Percentiles rank a stretch among this genome's conserved stretches.
Evolutionary conservation across 2,329 filamentous ascomycete species (phyloP).

Genomic region (Sclerotiophoma versabilis): DNA sequence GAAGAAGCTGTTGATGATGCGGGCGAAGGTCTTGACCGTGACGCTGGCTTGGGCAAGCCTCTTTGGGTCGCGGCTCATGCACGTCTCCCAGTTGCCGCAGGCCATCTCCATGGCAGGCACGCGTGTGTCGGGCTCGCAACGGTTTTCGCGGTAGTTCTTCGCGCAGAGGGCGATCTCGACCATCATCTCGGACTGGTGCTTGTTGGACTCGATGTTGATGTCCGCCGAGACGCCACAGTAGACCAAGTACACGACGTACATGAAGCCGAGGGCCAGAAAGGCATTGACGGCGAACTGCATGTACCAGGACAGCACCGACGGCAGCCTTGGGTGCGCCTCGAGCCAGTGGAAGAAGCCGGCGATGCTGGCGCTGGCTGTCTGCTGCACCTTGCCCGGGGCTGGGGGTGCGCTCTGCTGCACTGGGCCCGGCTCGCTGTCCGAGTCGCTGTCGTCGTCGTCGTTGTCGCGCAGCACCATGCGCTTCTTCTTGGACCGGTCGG

Average conservation of each 20-base stretch:
- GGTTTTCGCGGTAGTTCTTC: slow-evolving; percentile 76
- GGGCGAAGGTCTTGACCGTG: slow-evolving; percentile 85
- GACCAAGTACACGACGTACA: slow-evolving; percentile 74
- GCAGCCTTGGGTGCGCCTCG: slow-evolving; percentile 69
- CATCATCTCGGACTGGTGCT: slow-evolving; percentile 72
- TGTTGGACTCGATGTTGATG: slow-evolving; percentile 73
- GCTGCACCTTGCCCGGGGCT: slow-evolving; percentile 20
- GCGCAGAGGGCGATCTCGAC: slow-evolving; percentile 77
- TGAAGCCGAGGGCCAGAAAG: slow-evolving; percentile 62
- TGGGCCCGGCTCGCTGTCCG: slow-evolving; percentile 28
- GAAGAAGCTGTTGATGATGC: slow-evolving; percentile 93
- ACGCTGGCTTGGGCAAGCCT: slow-evolving; percentile 80
- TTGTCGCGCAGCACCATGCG: slow-evolving; percentile 22
- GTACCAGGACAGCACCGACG: slow-evolving; percentile 71
- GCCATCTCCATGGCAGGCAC: slow-evolving; percentile 75
- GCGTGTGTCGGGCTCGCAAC: slow-evolving; percentile 70
- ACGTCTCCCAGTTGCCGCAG: slow-evolving; percentile 83
- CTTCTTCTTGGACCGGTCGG: slow-evolving; percentile 35
- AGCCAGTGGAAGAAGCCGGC: slow-evolving; percentile 67
- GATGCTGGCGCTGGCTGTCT: slow-evolving; percentile 41
- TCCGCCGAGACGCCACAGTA: slow-evolving; percentile 76
- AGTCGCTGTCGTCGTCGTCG: slow-evolving; percentile 36
- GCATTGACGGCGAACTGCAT: slow-evolving; percentile 72
- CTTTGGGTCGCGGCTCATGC: slow-evolving; percentile 84
- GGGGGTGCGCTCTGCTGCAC: background rate